phyloP scores from a whole-genome alignment of 495 filamentous ascomycete genomes.

The Lepidopterella palustris region DNA sequence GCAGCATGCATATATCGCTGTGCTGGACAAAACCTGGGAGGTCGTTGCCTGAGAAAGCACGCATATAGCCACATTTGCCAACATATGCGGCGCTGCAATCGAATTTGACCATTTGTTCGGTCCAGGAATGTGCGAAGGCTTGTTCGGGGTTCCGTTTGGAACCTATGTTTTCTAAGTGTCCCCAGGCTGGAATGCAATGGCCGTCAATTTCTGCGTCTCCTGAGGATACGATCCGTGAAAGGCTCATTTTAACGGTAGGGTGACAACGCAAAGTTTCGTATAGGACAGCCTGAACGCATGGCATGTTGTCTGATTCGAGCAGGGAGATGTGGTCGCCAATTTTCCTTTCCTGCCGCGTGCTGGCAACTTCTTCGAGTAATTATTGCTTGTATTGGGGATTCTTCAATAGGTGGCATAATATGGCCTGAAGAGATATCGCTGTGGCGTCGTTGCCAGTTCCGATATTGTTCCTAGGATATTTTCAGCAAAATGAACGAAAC shows the following conservation, averaged over 20 bases:
- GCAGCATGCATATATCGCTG: constrained; percentile 48
- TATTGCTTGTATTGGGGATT: constrained; percentile 7
- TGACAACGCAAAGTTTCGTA: constrained; percentile 6
- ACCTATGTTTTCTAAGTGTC: too few species aligned
- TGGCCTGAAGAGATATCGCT: constrained; percentile 8
- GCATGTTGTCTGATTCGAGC: constrained; percentile 6
- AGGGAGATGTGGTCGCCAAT: constrained; percentile 5
- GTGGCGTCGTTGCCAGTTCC: constrained; percentile 14
- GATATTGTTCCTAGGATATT: background rate
- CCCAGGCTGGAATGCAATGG: constrained; percentile 2
- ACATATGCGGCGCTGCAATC: constrained; percentile 66
- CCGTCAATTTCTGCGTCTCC: constrained; percentile 1
- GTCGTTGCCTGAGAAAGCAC: constrained; percentile 52
- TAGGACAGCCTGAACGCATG: constrained; percentile 16
- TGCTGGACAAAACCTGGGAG: constrained; percentile 45
- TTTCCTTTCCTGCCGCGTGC: background rate
- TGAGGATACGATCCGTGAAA: constrained; percentile 9
- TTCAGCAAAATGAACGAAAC: background rate
- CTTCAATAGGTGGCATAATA: constrained; percentile 10
- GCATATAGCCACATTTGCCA: constrained; percentile 59
- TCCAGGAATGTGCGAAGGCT: constrained; percentile 64
- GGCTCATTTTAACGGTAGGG: constrained; percentile 11
- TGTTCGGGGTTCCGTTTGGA: too few species aligned
- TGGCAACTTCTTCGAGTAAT: constrained; percentile 10
- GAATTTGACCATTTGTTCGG: constrained; percentile 65